Base-by-base conservation (phyloP, 495 filamentous ascomycete species). In the Pyronema domesticum region DNA sequence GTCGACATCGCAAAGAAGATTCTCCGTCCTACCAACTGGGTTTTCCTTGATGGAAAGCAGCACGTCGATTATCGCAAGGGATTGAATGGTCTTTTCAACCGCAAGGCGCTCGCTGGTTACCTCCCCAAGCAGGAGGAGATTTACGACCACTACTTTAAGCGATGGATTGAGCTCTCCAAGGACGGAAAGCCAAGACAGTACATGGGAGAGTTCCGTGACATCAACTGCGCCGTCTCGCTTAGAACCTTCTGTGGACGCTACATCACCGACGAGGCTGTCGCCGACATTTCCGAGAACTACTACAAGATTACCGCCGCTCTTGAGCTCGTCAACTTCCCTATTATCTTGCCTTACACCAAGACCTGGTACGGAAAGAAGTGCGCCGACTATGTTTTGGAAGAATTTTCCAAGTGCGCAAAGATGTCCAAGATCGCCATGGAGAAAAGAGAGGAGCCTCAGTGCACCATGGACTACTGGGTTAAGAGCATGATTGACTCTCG, bases 31-130 rank as follows among this genome's bases (percentile, higher is more conserved):
- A 80, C 76, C 58, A 96, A 95, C 72, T 98, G 89, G 89, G 91
- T 98, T 7, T 98, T 98, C 73, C 72, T 98, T 63, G 91, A 96
- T 67, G 91, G 91, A 58, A 89, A 86, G 69, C 81, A 80, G 45
- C 91, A 98, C 64, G 86, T 95, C 55, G 91, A 98, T 56, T 98
- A 87, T 71, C 87, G 91, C 67, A 95, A 95, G 70, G 91, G 93
- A 56, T 73, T 98, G 56, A 96, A 96, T 67, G 82, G 80, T 50
- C 76, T 98, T 23, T 98, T 98, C 73, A 96, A 89, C 10, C 86
- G 89, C 59, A 79, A 82, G 65, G 85, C 91, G 36, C 79, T 98
- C 62, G 80, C 83, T 62, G 73, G 72, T 63, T 98, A 98, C 68
- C 79, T 98, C 6, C 91, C 91, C 51, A 83, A 86, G 53, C 83